Evolutionary conservation across 2,329 filamentous ascomycete genomes (phyloP), one percentile per base, ranked within the genome.

Genomic region (Verticillium alfalfae): DNA sequence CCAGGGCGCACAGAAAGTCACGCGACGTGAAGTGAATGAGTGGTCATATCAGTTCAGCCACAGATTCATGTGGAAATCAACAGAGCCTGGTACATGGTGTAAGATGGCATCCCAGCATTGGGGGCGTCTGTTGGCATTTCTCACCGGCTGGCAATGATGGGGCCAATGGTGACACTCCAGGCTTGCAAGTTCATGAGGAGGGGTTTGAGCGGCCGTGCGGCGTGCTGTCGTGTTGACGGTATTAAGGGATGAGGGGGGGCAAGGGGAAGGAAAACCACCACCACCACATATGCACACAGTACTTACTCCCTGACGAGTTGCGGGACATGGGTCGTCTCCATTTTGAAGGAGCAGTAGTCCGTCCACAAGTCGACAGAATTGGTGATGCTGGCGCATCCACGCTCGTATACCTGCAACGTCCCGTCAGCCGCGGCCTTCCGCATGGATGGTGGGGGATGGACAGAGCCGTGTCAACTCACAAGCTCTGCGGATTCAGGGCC

Each of bases 271-370:
- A 88, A 88, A 88, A 73, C 73, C 76, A 74, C 82, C 81, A 73
- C 73, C 76, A 74, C 82, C 81, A 80, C 79, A 18, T 15, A 22
- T 52, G 45, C 45, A 52, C 45, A 52, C 77, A 73, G 78, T 85
- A 98, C 95, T 98, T 97, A 99, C 95, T 98, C 95, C 96, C 95
- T 89, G 81, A 97, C 96, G 77, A 96, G 85, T 74, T 96, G 91
- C 70, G 92, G 86, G 74, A 96, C 93, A 79, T 99, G 95, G 69
- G 91, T 95, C 62, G 95, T 98, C 75, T 98, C 93, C 80, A 95
- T 93, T 77, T 98, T 98, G 86, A 98, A 98, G 71, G 88, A 86
- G 81, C 94, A 98, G 80, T 97, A 99, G 71, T 96, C 93, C 60
- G 92, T 91, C 95, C 95, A 99, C 63, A 99, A 83, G 74, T 99